phyloP scores from a whole-genome alignment of 2,329 filamentous ascomycete species.

The Endocalyx cinctus region DNA sequence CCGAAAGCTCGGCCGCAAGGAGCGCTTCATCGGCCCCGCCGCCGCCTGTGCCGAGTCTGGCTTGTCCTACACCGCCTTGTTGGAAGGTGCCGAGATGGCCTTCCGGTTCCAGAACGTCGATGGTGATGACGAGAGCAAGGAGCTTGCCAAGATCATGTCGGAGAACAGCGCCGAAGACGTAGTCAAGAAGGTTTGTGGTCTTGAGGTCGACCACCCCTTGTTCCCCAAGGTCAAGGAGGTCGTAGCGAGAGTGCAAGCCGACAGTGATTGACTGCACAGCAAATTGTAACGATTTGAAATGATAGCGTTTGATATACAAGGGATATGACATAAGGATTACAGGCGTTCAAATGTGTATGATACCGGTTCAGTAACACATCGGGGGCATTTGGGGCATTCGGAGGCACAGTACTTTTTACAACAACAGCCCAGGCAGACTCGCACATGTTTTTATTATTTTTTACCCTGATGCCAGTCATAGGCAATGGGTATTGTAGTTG shows the following conservation, averaged over 20 bases:
- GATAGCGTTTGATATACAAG: no score
- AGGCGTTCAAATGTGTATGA: no score
- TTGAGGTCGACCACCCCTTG: slow-evolving; percentile 72
- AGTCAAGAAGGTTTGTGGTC: slow-evolving; percentile 74
- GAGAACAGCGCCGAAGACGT: slow-evolving; percentile 68
- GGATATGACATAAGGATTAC: no score
- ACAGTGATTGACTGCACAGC: no score
- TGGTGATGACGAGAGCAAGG: slow-evolving; percentile 81
- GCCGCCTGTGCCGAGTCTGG: slow-evolving; percentile 81
- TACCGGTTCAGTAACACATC: no score
- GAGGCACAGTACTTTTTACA: no score
- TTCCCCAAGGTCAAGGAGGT: slow-evolving; percentile 70
- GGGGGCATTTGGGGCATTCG: no score
- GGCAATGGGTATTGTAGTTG: no score
- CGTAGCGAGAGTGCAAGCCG: slow-evolving; percentile 79
- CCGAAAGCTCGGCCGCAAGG: slow-evolving; percentile 89
- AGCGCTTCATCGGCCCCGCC: slow-evolving; percentile 92
- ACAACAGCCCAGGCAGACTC: no score
- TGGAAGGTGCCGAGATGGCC: slow-evolving; percentile 84
- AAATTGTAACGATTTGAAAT: no score
- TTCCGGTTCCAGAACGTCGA: slow-evolving; percentile 94
- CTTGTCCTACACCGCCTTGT: slow-evolving; percentile 65
- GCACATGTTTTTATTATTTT: no score
- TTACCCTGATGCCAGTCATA: no score
- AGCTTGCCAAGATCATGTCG: slow-evolving; percentile 82